Evolutionary conservation across 176 grass and related monocot genomes (phyloP), one percentile per base, ranked within the genome.

Genomic region (Thalia dealbata): DNA sequence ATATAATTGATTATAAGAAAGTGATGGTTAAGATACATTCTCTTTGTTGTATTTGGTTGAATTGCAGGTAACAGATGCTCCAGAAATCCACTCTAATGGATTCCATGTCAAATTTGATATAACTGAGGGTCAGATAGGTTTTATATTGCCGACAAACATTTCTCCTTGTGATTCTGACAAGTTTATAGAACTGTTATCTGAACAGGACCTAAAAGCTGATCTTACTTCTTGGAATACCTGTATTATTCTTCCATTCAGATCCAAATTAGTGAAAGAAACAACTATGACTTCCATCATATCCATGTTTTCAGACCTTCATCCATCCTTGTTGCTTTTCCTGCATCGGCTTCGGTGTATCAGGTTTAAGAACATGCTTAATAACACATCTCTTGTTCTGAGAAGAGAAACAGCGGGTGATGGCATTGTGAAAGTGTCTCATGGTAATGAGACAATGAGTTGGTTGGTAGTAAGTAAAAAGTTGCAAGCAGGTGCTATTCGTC

Each of bases 21-120:
- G 32, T 44, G 4, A 13, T 45, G 22, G 21, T 14, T 9, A 43
- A 44, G 50, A 10, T 61, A 23, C 58, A n/a, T 3, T 18, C 9
- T 52, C 25, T 19, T 29, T 52, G 7, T 52, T 18, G 70, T 14
- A 61, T 23, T 45, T 61, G 24, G 15, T 19, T 71, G 9, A 65
- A 76, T 71, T 78, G 10, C 78, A 97, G 93, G 89, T 92, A 75
- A 91, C 93, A 64, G 93, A 97, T 84, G 80, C 89, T 79, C 93
- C 93, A 15, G 93, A 97, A 82, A 97, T 97, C 64, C 93, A 97
- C 80, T 97, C 93, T 73, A 97, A 92, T 84, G 93, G 93, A 45
- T 97, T 97, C 76, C 93, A 97, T 83, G 80, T 92, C 61, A 97
- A 90, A 80, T 97, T 97, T 74, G 93, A 97, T 75, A 97, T 97